These are phyloP conservation scores for Saposhnikovia divaricata DNA, from an alignment of 129 eudicot genomes.

Conservation along the genomic window DNA sequence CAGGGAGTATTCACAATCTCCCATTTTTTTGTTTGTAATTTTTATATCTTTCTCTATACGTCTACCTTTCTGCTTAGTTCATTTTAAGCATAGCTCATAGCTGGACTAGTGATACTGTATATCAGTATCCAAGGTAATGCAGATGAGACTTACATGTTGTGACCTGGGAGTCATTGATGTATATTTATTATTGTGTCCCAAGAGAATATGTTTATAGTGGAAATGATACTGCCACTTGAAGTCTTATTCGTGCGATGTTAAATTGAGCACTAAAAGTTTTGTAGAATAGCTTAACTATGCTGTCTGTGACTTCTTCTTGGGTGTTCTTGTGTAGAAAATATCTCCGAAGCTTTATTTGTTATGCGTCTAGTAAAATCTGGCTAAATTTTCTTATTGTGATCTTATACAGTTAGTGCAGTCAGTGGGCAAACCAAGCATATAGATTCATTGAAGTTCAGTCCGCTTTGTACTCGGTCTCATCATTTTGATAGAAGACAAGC, in stretches of 20 bases:
- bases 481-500: conserved; percentile 16
- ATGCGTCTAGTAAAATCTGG: not conserved
- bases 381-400: conserved; percentile 4
- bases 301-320: not conserved
- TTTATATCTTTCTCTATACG: not conserved
- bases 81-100: not conserved
- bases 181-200: not conserved
- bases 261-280: not conserved
- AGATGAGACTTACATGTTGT: not conserved
- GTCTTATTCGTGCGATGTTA: not conserved
- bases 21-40: too few species aligned
- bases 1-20: not conserved
- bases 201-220: not conserved
- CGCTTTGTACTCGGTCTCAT: conserved; percentile 23
- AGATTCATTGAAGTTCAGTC: conserved; percentile 21
- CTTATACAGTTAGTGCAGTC: conserved; percentile 31
- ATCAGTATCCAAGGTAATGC: not conserved
- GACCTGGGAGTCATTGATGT: not conserved
- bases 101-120: not conserved
- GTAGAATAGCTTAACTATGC: not conserved
- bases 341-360: not conserved
- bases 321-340: not conserved
- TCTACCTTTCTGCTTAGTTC: not conserved
- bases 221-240: not conserved
- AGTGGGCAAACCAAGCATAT: conserved; percentile 24